Evolutionary conservation across 176 grass and related monocot species (phyloP).

Genomic region (Thalia dealbata): DNA sequence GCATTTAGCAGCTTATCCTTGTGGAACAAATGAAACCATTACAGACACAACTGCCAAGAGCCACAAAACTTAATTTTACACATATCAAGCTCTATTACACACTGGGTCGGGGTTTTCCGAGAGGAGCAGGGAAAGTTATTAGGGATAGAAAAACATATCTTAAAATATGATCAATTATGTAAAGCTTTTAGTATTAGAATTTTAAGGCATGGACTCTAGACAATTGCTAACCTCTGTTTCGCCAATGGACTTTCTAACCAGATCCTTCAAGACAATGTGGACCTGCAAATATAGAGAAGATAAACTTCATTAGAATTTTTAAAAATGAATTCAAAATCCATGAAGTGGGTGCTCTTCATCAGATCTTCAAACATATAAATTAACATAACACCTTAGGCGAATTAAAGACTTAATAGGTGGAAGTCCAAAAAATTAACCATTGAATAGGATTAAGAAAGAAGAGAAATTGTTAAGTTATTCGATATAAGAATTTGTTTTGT

Average conservation of each 20-base stretch:
- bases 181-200: neutral
- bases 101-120: neutral
- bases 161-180: neutral
- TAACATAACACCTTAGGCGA: neutral
- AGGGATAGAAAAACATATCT: no score
- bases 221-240: slow-evolving; percentile 10
- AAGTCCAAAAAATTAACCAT: neutral
- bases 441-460: no score
- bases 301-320: neutral
- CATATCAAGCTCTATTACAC: neutral
- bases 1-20: slow-evolving; percentile 4
- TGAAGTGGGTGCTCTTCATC: neutral
- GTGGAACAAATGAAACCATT: neutral
- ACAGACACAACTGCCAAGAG: no score
- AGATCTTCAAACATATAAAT: neutral
- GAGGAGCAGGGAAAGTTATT: neutral
- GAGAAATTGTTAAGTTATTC: no score
- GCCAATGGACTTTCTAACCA: slow-evolving; percentile 14
- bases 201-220: neutral
- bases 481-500: no score
- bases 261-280: slow-evolving; percentile 18
- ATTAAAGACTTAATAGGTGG: neutral
- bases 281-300: slow-evolving; percentile 6
- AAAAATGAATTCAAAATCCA: neutral
- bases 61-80: neutral